Conservation (phyloP, 331 rosid species). For the Stylosanthes scabra region DNA sequence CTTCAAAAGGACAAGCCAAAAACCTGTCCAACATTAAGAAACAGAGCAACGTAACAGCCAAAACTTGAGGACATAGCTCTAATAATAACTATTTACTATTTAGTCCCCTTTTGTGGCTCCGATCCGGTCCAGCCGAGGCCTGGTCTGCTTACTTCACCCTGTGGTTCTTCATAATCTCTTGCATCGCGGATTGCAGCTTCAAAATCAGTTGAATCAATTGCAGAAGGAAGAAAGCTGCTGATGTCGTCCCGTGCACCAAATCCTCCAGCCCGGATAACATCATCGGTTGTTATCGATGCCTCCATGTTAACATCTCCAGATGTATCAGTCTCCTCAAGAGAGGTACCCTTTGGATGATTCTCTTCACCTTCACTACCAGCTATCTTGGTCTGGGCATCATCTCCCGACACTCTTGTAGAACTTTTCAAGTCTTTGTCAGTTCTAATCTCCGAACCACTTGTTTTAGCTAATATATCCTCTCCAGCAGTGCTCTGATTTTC, state of each 20-base stretch:
- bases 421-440: constrained; percentile 39
- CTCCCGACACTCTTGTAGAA: constrained; percentile 26
- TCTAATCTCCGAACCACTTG: constrained; percentile 30
- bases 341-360: constrained; percentile 31
- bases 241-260: constrained; percentile 89
- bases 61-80: not conserved
- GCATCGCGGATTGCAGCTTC: constrained; percentile 89
- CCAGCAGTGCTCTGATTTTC: constrained; percentile 36
- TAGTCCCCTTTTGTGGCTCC: constrained; percentile 53
- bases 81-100: not conserved
- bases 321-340: constrained; percentile 43
- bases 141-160: constrained; percentile 70
- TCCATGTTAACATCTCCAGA: constrained; percentile 73
- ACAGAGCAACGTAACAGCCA: not conserved
- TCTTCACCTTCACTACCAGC: constrained; percentile 43
- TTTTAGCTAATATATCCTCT: constrained; percentile 24
- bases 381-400: constrained; percentile 34
- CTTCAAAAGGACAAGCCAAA: not conserved
- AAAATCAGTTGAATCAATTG: constrained; percentile 87
- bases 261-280: constrained; percentile 82
- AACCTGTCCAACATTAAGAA: not conserved
- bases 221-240: constrained; percentile 84
- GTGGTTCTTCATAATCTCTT: constrained; percentile 85
- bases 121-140: constrained; percentile 85
- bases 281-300: constrained; percentile 70